Base-by-base conservation (phyloP, 108 stramenopile genomes). In the Schizochytrium sp. region DNA sequence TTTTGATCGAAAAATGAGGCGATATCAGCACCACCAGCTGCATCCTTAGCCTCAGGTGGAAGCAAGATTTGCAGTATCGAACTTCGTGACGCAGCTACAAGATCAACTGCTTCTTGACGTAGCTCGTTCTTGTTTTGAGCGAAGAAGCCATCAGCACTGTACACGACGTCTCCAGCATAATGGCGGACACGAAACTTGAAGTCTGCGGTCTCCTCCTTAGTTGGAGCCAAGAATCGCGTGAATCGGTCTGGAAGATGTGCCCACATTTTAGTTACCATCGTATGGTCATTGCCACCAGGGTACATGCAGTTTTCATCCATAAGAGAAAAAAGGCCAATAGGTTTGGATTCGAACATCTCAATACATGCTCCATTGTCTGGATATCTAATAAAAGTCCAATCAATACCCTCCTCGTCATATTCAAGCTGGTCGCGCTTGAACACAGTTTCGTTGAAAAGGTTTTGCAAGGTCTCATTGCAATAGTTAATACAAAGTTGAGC, bases 291-390 rank as follows among this genome's bases (percentile, higher is more conserved):
- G 2, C 97, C 97, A 49, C 94, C 94, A 19, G 95, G 95, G 49
- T 94, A 61, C 17, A 96, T 88, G 92, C 98, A 98, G 90, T 98
- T 92, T 59, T 94, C 95, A 64, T 94, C 94, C 46, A 95, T 93
- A 89, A 94, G 91, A 40, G 92, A 61, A 10, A 95, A 60, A 49
- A 95, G 61, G 7, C 95, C 95, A n/a, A 91, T 90, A 61, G 69
- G 96, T 88, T 94, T 94, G n/a, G 94, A 93, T 93, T 98, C 97
- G 92, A 99, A 97, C 15, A 99, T 97, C 72, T 99, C 98, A 56
- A 99, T 90, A 93, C 98, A 98, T 89, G 98, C 97, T 90, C 97
- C 95, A 92, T 99, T 99, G 94, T 99, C 98, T 10, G 98, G 97
- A 90, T 98, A 98, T 17, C 93, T 91, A 89, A 99, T 88, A 93